Evolutionary conservation across 1,284 basidiomycete species (phyloP), one percentile per base, ranked within the genome.

Genomic region (Trichosporon asahii): DNA sequence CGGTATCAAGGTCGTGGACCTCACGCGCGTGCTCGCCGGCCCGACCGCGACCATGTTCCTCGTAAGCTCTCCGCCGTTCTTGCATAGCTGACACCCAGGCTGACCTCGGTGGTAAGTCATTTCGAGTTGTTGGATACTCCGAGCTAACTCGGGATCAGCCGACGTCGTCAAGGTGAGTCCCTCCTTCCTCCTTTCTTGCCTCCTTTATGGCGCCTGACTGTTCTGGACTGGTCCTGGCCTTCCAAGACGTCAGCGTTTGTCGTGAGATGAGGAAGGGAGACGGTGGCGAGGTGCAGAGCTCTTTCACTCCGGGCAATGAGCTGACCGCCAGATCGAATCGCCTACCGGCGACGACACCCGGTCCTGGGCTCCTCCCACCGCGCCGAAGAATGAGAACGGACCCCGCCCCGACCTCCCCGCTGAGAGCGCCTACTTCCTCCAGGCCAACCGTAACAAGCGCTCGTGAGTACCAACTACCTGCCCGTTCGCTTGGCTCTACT

Each of bases 351-450:
- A 98, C 79, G 95, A 98, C 83, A 98, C 95, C 25, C 88, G 95
- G 75, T 87, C 89, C 61, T 95, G 91, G 93, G 84, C 85, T 64
- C 93, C 93, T 2, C 93, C 93, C 2, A 87, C 88, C 7, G 92
- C 93, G 2, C 89, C 91, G 25, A 77, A 88, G 21, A 77, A 76
- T 8, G 27, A 64, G 11, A 64, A 67, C 12, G 86, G 87, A 40
- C 88, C 88, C 1, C 73, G 80, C 33, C 73, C 80, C 27, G 87
- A 94, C 77, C 86, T 94, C 0, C 94, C 94, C 3, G 88, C 93
- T 9, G 95, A 98, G 81, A 93, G 92, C 2, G 93, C 95, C 0
- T 98, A 98, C 82, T 98, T 97, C 79, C 87, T 98, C 15, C 88
- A 90, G 1, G 90, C 89, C 1, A 98, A 98, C 81, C 86, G 95